Percentiles rank a stretch among this genome's conserved stretches.
Evolutionary conservation across 129 eudicot species (phyloP).

Genomic region (Ambrosia artemisiifolia): DNA sequence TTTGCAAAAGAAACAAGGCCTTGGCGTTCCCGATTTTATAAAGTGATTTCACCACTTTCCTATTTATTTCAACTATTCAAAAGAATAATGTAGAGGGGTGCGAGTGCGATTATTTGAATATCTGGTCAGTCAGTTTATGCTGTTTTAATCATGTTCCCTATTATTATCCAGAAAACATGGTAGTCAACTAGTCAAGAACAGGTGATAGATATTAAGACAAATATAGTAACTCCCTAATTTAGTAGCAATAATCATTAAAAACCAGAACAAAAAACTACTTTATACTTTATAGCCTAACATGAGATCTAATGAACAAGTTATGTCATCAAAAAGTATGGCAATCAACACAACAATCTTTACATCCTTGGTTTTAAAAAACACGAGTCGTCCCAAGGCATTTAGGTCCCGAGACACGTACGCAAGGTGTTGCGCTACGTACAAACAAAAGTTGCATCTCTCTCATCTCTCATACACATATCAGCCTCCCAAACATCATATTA

Average conservation of each 20-base stretch:
- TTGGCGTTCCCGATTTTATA: background rate
- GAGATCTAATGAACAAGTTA: background rate
- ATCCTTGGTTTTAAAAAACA: too few species aligned
- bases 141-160: too few species aligned
- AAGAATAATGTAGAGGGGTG: background rate
- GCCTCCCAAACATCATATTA: too few species aligned
- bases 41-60: background rate
- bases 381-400: too few species aligned
- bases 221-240: constrained; percentile 15
- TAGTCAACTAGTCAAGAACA: background rate
- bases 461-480: too few species aligned
- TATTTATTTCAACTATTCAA: background rate
- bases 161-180: too few species aligned
- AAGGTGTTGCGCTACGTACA: too few species aligned
- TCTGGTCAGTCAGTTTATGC: too few species aligned
- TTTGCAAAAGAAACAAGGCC: background rate
- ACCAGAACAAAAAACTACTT: background rate
- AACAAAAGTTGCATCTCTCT: too few species aligned
- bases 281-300: background rate
- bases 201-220: background rate
- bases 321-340: background rate
- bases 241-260: constrained; percentile 5
- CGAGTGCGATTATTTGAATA: background rate
- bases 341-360: background rate
- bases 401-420: too few species aligned